phyloP scores from a whole-genome alignment of 768 basidiomycete species.

The Strobilomyces confusus region DNA sequence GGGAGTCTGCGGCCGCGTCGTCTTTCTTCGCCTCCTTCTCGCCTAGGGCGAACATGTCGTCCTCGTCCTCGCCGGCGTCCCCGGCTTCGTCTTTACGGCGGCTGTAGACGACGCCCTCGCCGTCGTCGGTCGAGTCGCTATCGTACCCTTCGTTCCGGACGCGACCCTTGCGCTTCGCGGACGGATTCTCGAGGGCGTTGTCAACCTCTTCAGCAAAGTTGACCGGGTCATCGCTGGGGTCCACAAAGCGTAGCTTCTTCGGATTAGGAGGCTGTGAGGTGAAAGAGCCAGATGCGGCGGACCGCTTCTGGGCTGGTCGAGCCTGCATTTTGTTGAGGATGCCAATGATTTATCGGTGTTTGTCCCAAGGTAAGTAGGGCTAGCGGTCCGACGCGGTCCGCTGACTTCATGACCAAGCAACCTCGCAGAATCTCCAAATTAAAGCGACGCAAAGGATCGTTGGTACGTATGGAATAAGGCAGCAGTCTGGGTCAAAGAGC shows the following conservation, averaged over 20 bases:
- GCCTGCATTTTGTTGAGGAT: slow-evolving; percentile 29
- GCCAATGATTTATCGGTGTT: slow-evolving; percentile 22
- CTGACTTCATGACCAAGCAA: background rate
- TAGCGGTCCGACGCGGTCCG: background rate
- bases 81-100: slow-evolving; percentile 54
- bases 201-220: slow-evolving; percentile 81
- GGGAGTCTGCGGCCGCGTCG: slow-evolving; percentile 34
- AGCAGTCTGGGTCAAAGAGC: slow-evolving; percentile 4
- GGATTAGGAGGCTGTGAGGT: slow-evolving; percentile 27
- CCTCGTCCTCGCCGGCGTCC: slow-evolving; percentile 61
- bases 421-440: background rate
- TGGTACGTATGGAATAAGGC: background rate
- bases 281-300: slow-evolving; percentile 34
- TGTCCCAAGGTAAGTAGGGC: background rate
- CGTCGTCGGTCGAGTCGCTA: slow-evolving; percentile 91
- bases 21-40: slow-evolving; percentile 53
- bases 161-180: slow-evolving; percentile 59
- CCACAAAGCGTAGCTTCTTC: slow-evolving; percentile 78
- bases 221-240: slow-evolving; percentile 69
- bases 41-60: slow-evolving; percentile 76
- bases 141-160: slow-evolving; percentile 89
- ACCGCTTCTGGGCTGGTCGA: slow-evolving; percentile 41
- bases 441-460: background rate
- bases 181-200: slow-evolving; percentile 63
- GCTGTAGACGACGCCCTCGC: slow-evolving; percentile 88